Evolutionary conservation across 495 filamentous ascomycete genomes (phyloP).

Genomic region (Evansstolkia leycettana): DNA sequence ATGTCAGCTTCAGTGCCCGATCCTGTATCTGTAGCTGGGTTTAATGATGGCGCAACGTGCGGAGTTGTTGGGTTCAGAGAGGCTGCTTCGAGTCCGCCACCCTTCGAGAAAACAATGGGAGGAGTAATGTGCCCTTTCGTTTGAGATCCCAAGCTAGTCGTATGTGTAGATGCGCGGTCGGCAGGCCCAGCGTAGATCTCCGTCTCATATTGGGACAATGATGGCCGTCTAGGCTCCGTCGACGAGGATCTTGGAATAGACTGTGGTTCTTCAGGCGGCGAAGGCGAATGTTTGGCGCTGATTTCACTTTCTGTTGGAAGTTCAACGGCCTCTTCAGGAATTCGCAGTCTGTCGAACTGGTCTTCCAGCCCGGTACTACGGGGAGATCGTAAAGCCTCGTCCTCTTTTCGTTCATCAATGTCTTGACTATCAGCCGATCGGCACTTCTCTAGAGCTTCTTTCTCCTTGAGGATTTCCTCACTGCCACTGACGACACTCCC

Average conservation of each 20-base stretch:
- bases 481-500: slow-evolving; percentile 60
- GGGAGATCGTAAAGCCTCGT: slow-evolving; percentile 14
- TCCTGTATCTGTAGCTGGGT: slow-evolving; percentile 3
- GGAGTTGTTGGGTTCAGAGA: slow-evolving; percentile 12
- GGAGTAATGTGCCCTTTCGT: slow-evolving; percentile 24
- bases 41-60: neutral
- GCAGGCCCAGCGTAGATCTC: slow-evolving; percentile 13
- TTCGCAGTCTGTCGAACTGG: slow-evolving; percentile 24
- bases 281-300: slow-evolving; percentile 14
- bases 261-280: slow-evolving; percentile 1
- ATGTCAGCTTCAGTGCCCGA: slow-evolving; percentile 11
- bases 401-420: slow-evolving; percentile 9
- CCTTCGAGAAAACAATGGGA: slow-evolving; percentile 11
- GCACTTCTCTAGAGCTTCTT: slow-evolving; percentile 18
- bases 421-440: slow-evolving; percentile 12
- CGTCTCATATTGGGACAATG: slow-evolving; percentile 10
- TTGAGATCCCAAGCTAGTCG: slow-evolving; percentile 1
- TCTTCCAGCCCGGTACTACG: slow-evolving; percentile 19
- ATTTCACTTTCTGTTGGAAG: slow-evolving; percentile 14
- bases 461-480: slow-evolving; percentile 29
- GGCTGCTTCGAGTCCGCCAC: neutral
- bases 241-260: slow-evolving; percentile 2
- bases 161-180: slow-evolving; percentile 2
- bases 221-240: slow-evolving; percentile 2
- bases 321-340: slow-evolving; percentile 25